Evolutionary conservation across 1,284 basidiomycete genomes (phyloP).

Genomic region (Cystobasidium sp.): DNA sequence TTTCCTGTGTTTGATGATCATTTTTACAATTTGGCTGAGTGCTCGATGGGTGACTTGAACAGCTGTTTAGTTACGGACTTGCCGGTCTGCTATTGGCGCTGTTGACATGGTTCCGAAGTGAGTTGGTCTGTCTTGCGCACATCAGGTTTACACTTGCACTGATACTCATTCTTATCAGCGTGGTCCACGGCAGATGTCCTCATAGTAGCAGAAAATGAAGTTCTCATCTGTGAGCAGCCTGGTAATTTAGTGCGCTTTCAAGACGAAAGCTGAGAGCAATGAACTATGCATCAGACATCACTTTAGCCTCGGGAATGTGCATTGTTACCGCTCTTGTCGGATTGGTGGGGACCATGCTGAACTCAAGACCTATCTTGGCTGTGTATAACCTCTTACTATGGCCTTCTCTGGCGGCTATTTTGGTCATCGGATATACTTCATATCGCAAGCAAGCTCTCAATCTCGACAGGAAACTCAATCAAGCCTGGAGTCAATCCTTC

Average conservation of each 20-base stretch:
- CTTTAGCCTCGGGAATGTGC: slow-evolving; percentile 52
- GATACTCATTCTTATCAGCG: slow-evolving; percentile 2
- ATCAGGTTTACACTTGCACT: too few species aligned
- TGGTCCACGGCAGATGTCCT: slow-evolving; percentile 46
- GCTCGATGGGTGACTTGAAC: neutral
- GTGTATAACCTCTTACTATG: slow-evolving; percentile 57
- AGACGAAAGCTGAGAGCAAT: neutral
- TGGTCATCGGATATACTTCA: slow-evolving; percentile 55
- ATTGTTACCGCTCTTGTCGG: slow-evolving; percentile 53
- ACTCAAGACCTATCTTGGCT: slow-evolving; percentile 56
- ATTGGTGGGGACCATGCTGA: slow-evolving; percentile 54
- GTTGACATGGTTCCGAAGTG: slow-evolving; percentile 43
- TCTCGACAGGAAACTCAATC: slow-evolving; percentile 56
- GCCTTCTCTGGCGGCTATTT: slow-evolving; percentile 54
- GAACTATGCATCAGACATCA: slow-evolving; percentile 49
- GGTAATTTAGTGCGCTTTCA: neutral
- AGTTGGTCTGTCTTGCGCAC: neutral
- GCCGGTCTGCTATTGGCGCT: slow-evolving; percentile 43
- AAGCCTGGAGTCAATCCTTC: slow-evolving; percentile 56
- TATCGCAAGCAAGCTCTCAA: slow-evolving; percentile 55
- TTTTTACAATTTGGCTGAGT: neutral
- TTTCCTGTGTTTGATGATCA: neutral
- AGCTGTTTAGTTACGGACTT: slow-evolving; percentile 45
- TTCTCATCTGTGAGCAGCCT: slow-evolving; percentile 33
- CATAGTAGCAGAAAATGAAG: slow-evolving; percentile 36